These are phyloP conservation scores for Favolaschia claudopus DNA, from an alignment of 768 basidiomycete genomes.

Conservation along the genomic window DNA sequence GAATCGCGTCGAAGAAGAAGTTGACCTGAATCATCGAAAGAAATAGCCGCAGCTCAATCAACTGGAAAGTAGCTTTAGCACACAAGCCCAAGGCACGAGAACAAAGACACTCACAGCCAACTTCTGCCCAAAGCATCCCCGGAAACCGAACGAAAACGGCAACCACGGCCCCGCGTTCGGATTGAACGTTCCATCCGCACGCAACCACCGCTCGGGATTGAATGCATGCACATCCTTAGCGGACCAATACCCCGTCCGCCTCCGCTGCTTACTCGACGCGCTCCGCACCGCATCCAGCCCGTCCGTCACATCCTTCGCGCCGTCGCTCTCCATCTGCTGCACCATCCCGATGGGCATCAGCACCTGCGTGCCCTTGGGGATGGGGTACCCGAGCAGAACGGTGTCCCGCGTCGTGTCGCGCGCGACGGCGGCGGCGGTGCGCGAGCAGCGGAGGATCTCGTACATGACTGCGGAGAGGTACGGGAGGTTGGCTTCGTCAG, in stretches of 20 bases:
- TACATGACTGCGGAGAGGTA: constrained; percentile 5
- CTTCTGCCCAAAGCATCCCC: constrained; percentile 19
- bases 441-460: too few species aligned
- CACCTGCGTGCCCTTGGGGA: constrained; percentile 16
- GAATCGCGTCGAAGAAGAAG: background rate
- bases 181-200: constrained; percentile 4
- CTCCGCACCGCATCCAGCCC: background rate
- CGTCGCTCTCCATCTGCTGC: constrained; percentile 10
- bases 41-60: background rate
- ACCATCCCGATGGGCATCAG: constrained; percentile 9
- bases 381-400: constrained; percentile 8
- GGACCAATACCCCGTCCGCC: constrained; percentile 10
- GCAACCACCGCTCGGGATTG: constrained; percentile 13
- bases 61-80: too few species aligned
- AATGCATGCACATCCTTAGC: background rate
- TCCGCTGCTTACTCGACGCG: background rate
- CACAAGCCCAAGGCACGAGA: too few species aligned
- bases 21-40: background rate
- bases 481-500: constrained; percentile 1
- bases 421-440: too few species aligned
- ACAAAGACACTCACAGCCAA: too few species aligned
- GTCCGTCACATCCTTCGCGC: background rate
- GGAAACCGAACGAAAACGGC: constrained; percentile 16
- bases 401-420: too few species aligned
- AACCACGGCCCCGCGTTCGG: constrained; percentile 15